Conservation (phyloP, 345 rosid species). For the Dimocarpus longan region DNA sequence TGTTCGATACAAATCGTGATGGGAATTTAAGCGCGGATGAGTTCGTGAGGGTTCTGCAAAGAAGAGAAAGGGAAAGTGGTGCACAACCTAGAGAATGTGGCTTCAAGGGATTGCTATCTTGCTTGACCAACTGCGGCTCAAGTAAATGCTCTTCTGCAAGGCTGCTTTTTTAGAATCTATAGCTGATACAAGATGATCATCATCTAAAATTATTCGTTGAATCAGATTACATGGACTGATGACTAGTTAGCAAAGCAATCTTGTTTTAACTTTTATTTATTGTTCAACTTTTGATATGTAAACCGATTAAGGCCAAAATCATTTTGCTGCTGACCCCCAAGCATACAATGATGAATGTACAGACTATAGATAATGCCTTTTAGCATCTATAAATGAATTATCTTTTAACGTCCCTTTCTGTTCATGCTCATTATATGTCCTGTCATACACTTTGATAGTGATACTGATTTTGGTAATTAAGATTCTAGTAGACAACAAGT, state of each 20-base stretch:
- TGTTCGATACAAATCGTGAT: constrained; percentile 58
- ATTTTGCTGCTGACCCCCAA: background rate
- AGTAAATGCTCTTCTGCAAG: constrained; percentile 27
- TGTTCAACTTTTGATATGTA: background rate
- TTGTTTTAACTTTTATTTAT: too few species aligned
- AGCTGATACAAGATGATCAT: background rate
- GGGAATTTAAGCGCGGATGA: constrained; percentile 59
- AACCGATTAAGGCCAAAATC: background rate
- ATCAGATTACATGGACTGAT: background rate
- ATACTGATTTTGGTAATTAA: too few species aligned
- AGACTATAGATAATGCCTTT: too few species aligned
- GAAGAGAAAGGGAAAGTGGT: constrained; percentile 36
- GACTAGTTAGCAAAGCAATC: background rate
- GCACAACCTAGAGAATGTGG: constrained; percentile 34
- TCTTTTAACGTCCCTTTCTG: too few species aligned
- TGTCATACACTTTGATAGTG: too few species aligned
- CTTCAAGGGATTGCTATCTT: constrained; percentile 38
- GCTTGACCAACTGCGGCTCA: constrained; percentile 38
- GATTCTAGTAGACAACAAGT: too few species aligned
- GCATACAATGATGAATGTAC: background rate
- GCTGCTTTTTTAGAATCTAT: constrained; percentile 10
- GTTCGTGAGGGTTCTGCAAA: constrained; percentile 52
- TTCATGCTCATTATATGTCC: too few species aligned
- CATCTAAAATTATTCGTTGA: background rate
- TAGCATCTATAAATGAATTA: too few species aligned